These are phyloP conservation scores for Ilex asprella DNA, from an alignment of 257 asterid genomes.

Conservation along the genomic window DNA sequence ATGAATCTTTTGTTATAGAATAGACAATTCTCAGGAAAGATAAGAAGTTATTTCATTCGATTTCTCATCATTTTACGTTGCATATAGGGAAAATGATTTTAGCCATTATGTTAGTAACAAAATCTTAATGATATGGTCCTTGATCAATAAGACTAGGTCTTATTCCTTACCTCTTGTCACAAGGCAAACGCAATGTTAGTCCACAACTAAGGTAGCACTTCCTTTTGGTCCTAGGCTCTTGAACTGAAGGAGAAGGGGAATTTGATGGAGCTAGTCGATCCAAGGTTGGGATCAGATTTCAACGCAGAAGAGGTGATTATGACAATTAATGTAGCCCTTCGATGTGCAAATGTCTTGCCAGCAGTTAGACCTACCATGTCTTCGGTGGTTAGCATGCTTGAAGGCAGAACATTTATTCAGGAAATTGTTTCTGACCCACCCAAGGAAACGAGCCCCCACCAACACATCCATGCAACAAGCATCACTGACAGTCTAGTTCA, in stretches of 20 bases:
- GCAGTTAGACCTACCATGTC: conserved; percentile 61
- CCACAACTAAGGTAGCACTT: no score
- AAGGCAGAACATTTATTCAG: conserved; percentile 27
- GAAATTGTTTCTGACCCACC: conserved; percentile 13
- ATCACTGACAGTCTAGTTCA: conserved; percentile 9
- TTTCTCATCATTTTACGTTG: no score
- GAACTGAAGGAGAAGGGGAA: conserved; percentile 33
- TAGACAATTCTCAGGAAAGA: no score
- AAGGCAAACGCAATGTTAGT: no score
- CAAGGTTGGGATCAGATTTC: conserved; percentile 34
- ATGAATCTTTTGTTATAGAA: no score
- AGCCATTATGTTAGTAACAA: no score
- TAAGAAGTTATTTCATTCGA: no score
- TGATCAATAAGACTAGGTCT: no score
- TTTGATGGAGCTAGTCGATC: conserved; percentile 47
- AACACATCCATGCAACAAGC: not conserved
- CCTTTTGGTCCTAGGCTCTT: conserved; percentile 27
- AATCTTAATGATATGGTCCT: no score
- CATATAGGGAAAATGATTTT: no score
- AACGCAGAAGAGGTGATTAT: conserved; percentile 29
- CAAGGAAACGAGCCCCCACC: not conserved
- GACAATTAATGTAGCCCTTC: conserved; percentile 43
- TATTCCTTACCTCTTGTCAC: no score
- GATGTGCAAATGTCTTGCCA: conserved; percentile 36
- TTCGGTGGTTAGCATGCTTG: conserved; percentile 53